Conservation (phyloP, 345 rosid species). For the Alliaria petiolata region DNA sequence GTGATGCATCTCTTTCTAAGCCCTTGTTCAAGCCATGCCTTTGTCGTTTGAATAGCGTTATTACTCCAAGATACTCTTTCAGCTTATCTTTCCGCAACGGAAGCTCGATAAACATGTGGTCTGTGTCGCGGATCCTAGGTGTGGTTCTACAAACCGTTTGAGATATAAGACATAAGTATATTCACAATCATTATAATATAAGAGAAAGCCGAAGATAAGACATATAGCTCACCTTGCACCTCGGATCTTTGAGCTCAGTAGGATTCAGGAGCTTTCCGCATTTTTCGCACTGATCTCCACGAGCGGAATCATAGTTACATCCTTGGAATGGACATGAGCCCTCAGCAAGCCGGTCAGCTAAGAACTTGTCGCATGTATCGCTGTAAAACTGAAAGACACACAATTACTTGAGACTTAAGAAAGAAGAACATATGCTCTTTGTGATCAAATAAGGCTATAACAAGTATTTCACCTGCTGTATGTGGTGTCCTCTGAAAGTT, state of each 20-base stretch:
- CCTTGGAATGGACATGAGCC: slow-evolving; percentile 75
- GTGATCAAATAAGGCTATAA: too few relatives aligned
- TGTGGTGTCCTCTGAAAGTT: slow-evolving; percentile 67
- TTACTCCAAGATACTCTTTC: slow-evolving; percentile 89
- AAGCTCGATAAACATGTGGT: slow-evolving; percentile 95
- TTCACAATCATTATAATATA: neutral
- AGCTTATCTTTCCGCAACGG: slow-evolving; percentile 71
- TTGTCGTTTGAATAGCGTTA: slow-evolving; percentile 86
- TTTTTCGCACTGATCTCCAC: slow-evolving; percentile 96
- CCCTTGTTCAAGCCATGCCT: slow-evolving; percentile 94
- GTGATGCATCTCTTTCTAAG: slow-evolving; percentile 84
- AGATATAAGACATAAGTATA: slow-evolving; percentile 4
- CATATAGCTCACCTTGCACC: slow-evolving; percentile 65
- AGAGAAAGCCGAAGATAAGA: neutral
- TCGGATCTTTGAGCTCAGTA: slow-evolving; percentile 79
- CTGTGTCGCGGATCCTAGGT: slow-evolving; percentile 73
- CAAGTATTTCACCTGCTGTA: slow-evolving; percentile 63
- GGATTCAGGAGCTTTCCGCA: slow-evolving; percentile 94
- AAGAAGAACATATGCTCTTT: neutral
- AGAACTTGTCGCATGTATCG: slow-evolving; percentile 64
- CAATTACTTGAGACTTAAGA: neutral
- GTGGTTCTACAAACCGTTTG: slow-evolving; percentile 56
- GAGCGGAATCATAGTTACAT: slow-evolving; percentile 82
- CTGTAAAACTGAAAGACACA: slow-evolving; percentile 68
- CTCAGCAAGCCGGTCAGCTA: slow-evolving; percentile 96